Conservation (phyloP, 1,284 basidiomycete genomes). For the Stereum hirsutum region DNA sequence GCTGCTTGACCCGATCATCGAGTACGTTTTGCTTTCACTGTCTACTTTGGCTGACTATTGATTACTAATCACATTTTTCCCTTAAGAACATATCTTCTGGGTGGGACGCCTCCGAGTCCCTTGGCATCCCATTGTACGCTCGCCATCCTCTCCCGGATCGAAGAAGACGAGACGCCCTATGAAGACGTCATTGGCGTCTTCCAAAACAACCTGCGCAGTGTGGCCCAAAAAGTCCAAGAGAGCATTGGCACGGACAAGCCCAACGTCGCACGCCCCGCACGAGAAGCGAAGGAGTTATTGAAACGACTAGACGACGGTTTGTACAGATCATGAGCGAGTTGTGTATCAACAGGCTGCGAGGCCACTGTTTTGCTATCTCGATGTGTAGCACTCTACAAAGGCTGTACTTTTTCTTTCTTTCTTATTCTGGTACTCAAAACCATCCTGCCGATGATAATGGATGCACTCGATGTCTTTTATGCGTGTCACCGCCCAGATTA, state of each 20-base stretch:
- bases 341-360: too few species aligned
- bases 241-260: slow-evolving; percentile 65
- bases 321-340: neutral
- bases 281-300: slow-evolving; percentile 78
- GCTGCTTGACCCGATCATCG: slow-evolving; percentile 59
- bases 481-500: too few species aligned
- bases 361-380: too few species aligned
- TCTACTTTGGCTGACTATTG: neutral
- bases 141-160: slow-evolving; percentile 46
- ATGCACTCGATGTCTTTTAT: too few species aligned
- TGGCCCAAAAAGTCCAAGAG: slow-evolving; percentile 70
- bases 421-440: too few species aligned
- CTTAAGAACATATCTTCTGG: slow-evolving; percentile 41
- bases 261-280: slow-evolving; percentile 72
- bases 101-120: slow-evolving; percentile 54
- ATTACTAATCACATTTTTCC: slow-evolving; percentile 8
- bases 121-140: slow-evolving; percentile 62
- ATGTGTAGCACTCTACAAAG: too few species aligned
- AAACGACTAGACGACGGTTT: slow-evolving; percentile 27
- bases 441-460: too few species aligned
- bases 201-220: slow-evolving; percentile 51
- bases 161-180: slow-evolving; percentile 24
- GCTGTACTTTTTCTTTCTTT: too few species aligned
- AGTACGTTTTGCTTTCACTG: slow-evolving; percentile 44
- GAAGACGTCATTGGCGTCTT: slow-evolving; percentile 45